Conservation (phyloP, 306 rosid genomes). For the Comarum palustre region DNA sequence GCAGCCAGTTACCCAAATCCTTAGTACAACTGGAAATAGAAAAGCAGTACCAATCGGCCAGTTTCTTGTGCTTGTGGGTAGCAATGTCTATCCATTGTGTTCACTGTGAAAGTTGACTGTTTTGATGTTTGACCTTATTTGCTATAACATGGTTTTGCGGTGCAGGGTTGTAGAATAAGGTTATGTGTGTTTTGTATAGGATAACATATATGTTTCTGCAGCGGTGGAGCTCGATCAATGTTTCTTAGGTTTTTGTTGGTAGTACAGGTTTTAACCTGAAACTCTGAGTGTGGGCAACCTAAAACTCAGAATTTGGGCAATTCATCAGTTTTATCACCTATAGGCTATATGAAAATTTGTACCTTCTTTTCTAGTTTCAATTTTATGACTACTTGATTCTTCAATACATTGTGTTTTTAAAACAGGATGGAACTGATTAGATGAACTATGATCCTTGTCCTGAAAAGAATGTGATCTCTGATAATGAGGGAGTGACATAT, state of each 20-base stretch:
- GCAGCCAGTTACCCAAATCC: neutral
- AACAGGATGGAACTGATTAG: neutral
- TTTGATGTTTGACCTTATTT: neutral
- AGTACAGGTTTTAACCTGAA: neutral
- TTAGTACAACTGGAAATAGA: neutral
- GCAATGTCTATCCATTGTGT: neutral
- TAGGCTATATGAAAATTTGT: too few relatives aligned
- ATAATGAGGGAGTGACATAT: too few relatives aligned
- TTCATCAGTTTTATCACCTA: too few relatives aligned
- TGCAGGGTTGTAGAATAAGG: neutral
- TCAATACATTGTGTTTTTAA: too few relatives aligned
- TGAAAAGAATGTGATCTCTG: too few relatives aligned
- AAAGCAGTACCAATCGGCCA: neutral
- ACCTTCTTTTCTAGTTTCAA: too few relatives aligned
- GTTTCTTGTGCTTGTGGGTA: neutral
- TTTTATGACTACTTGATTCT: too few relatives aligned
- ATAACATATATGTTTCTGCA: neutral
- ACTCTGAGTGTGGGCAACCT: neutral
- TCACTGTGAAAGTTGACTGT: neutral
- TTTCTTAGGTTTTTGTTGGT: neutral
- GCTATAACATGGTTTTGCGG: neutral
- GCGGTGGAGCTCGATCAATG: neutral
- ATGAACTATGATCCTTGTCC: neutral
- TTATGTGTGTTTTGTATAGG: neutral
- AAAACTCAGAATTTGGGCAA: neutral